Conservation (phyloP, 31 red algal species). For the Porphyra umbilicalis region DNA sequence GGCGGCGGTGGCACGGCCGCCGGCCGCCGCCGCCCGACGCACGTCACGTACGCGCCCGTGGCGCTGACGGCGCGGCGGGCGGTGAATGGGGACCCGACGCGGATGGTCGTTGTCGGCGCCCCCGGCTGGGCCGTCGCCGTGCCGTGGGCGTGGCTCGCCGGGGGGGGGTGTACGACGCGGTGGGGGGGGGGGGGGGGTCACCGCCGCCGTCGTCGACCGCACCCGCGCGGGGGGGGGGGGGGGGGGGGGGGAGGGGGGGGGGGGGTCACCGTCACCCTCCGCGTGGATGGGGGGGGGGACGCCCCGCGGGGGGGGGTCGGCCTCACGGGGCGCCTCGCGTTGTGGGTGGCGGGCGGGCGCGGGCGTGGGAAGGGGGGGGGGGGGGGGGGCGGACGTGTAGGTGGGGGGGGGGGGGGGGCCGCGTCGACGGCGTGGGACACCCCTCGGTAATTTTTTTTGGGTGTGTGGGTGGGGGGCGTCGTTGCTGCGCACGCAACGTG, state of each 20-base stretch:
- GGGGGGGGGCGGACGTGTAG: neutral
- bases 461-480: too few species aligned
- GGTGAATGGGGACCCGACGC: neutral
- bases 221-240: neutral
- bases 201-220: neutral
- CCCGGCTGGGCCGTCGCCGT: neutral
- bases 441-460: too few species aligned
- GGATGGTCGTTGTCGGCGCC: neutral
- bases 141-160: neutral
- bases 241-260: neutral
- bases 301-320: neutral
- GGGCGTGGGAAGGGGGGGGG: neutral
- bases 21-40: neutral
- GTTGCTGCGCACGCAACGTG: too few species aligned
- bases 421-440: too few species aligned
- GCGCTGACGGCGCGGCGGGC: neutral
- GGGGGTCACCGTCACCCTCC: neutral
- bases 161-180: neutral
- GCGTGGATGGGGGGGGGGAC: neutral
- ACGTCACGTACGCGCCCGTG: neutral
- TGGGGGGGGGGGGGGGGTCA: neutral
- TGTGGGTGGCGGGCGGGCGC: neutral
- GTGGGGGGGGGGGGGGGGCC: too few species aligned
- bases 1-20: too few species aligned
- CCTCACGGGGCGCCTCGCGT: neutral